phyloP scores from a whole-genome alignment of 495 filamentous ascomycete genomes.

The Pyrenula massariospora region DNA sequence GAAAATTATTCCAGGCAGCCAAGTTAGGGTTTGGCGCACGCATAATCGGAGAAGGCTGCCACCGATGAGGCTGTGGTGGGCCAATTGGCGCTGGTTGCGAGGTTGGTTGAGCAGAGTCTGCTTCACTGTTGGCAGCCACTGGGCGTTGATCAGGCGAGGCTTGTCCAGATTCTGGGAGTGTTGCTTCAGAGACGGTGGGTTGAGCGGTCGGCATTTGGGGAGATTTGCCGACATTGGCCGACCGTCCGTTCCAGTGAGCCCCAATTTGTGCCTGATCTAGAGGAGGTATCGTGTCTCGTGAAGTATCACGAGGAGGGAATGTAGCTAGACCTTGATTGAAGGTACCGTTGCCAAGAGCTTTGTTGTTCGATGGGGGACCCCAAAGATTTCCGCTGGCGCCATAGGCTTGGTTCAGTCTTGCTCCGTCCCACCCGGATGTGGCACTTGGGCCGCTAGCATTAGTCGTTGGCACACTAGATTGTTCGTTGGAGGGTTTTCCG shows the following conservation, averaged over 20 bases:
- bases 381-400: constrained; percentile 52
- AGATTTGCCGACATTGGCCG: background rate
- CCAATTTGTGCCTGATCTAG: constrained; percentile 26
- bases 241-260: background rate
- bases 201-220: background rate
- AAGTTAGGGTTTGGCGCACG: constrained; percentile 8
- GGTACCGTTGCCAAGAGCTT: constrained; percentile 66
- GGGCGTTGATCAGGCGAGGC: background rate
- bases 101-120: background rate
- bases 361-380: constrained; percentile 61
- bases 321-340: constrained; percentile 52
- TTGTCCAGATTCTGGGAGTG: background rate
- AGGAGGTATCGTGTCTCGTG: constrained; percentile 24
- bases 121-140: background rate
- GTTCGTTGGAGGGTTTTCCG: background rate
- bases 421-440: constrained; percentile 11
- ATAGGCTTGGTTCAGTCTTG: constrained; percentile 14
- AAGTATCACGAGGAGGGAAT: constrained; percentile 25
- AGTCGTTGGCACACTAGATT: background rate
- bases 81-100: constrained; percentile 33
- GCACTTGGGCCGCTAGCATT: background rate
- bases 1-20: constrained; percentile 39
- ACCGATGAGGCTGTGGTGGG: constrained; percentile 18
- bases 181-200: constrained; percentile 7
- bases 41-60: background rate